Evolutionary conservation across 2,329 filamentous ascomycete species (phyloP), one percentile per base, ranked within the genome.

Genomic region (Sordariomycetes sp.): DNA sequence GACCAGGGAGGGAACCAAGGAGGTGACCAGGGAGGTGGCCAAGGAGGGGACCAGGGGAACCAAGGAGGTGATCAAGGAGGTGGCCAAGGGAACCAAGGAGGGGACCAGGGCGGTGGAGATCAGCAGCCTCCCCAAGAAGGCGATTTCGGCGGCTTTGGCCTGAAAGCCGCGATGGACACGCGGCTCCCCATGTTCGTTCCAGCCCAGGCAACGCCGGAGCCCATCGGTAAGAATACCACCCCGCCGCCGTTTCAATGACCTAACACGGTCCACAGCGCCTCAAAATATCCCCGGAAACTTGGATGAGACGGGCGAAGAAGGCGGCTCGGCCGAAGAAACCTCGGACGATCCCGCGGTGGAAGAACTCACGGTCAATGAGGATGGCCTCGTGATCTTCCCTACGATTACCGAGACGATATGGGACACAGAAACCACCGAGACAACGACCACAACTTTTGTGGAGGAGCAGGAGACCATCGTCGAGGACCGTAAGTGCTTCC

Each of bases 351-450:
- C 37, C 12, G 4, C 37, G 14, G 37, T 16, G 12, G 37, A n/a
- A 43, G 54, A 55, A 35, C 43, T 54, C 37, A n/a, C 18, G 34
- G 20, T 40, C 43, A 55, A 55, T 34, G 20, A 43, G 6, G 55
- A 57, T 35, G 55, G 46, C 18, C n/a, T 51, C 32, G 55, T 57
- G 6, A 40, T 57, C n/a, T 57, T 57, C 43, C 55, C 55, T 3
- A 57, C 55, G 3, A 35, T 57, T 18, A 57, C 55, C 11, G 55
- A 57, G 43, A 57, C 55, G 43, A 43, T 57, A 18, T 57, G 55
- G 55, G 40, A 50, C 2, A 51, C 40, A 5, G 46, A 57, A 8
- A 46, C 24, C 25, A 57, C 43, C 18, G 25, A 50, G 24, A 57
- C 55, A 6, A 50, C 43, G 14, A 57, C 46, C 24, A 40, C 46